These are phyloP conservation scores for Thielaviopsis populi DNA, from an alignment of 2,329 filamentous ascomycete species.

Conservation along the genomic window DNA sequence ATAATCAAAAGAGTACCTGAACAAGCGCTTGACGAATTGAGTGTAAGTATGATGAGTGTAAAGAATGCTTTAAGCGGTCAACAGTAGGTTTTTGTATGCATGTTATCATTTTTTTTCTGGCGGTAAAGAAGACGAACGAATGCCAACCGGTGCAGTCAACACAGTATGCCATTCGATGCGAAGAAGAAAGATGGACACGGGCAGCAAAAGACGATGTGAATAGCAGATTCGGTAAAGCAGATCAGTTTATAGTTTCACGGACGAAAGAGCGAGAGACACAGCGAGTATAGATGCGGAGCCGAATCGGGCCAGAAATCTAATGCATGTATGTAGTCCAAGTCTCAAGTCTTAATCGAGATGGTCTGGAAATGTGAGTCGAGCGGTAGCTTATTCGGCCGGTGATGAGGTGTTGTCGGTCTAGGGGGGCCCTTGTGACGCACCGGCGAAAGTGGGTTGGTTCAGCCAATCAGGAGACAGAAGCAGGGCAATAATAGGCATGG, in stretches of 20 bases:
- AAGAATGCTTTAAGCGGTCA: background rate
- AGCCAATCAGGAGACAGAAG: slow-evolving; percentile 4
- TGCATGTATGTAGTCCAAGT: background rate
- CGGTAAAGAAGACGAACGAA: background rate
- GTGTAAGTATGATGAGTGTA: background rate
- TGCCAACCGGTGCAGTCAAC: background rate
- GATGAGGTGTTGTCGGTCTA: background rate
- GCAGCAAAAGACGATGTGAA: background rate
- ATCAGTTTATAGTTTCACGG: background rate
- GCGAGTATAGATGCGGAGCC: background rate
- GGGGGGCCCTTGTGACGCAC: slow-evolving; percentile 9
- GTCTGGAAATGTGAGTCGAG: background rate
- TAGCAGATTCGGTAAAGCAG: background rate
- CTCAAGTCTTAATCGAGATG: background rate
- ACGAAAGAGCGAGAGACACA: background rate
- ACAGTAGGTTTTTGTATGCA: slow-evolving; percentile 8
- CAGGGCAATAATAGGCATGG: background rate
- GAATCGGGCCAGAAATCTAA: background rate
- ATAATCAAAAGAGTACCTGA: background rate
- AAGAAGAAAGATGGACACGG: background rate
- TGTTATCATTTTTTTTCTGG: slow-evolving; percentile 13
- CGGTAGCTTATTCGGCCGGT: background rate
- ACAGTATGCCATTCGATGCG: background rate
- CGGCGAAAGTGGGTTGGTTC: background rate
- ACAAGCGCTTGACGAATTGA: background rate